phyloP scores from a whole-genome alignment of 371 early-diverging fungal species.

The Rhizopus stolonifer region DNA sequence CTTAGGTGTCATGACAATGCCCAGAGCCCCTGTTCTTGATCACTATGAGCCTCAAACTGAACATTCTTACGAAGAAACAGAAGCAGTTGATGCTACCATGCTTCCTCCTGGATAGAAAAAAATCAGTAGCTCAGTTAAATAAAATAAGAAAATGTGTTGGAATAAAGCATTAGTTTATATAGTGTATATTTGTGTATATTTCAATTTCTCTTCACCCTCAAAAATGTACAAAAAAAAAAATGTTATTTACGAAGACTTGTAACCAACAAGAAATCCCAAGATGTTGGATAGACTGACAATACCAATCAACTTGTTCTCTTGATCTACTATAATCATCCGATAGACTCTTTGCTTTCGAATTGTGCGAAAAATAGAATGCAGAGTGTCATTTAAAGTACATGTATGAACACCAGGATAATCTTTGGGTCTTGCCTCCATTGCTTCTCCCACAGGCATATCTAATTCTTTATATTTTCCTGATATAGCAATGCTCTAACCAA shows the following conservation, averaged over 20 bases:
- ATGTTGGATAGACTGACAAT: slow-evolving; percentile 90
- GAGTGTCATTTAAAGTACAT: slow-evolving; percentile 82
- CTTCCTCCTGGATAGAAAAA: slow-evolving; percentile 96
- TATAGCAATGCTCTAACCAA: slow-evolving; percentile 54
- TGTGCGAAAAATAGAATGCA: slow-evolving; percentile 82
- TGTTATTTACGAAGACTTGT: slow-evolving; percentile 19
- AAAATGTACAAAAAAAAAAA: no score
- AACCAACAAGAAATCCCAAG: slow-evolving; percentile 65
- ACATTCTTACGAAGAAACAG: slow-evolving; percentile 53
- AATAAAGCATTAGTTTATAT: no score
- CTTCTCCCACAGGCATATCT: slow-evolving; percentile 84
- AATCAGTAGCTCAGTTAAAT: no score
- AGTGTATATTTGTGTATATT: background rate
- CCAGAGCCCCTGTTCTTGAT: slow-evolving; percentile 79
- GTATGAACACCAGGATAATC: slow-evolving; percentile 94
- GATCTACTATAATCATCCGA: slow-evolving; percentile 88
- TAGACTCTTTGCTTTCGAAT: slow-evolving; percentile 84
- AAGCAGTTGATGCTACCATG: slow-evolving; percentile 79
- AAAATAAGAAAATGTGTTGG: no score
- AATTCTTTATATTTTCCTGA: slow-evolving; percentile 61
- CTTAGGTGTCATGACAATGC: slow-evolving; percentile 92
- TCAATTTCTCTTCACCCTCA: no score
- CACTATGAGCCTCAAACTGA: slow-evolving; percentile 62
- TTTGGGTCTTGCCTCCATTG: slow-evolving; percentile 78
- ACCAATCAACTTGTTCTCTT: slow-evolving; percentile 76